A percentile compares a stretch with the other conserved stretches of the same genome.
phyloP scores from a whole-genome alignment of 768 basidiomycete species.

The Brasilioporus rufonigricans region DNA sequence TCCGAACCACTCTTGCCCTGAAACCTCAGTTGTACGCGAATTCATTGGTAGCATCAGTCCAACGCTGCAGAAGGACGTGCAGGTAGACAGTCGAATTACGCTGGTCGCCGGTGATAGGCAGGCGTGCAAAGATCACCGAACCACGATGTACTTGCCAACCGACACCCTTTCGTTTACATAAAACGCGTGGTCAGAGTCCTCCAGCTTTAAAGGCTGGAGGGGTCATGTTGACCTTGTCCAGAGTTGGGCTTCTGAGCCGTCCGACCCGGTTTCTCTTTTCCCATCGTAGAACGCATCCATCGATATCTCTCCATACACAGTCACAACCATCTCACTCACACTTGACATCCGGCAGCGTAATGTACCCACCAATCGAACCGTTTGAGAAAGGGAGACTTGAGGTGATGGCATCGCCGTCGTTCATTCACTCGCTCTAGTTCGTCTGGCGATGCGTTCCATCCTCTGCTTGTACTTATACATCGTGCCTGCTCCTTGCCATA shows the following conservation, averaged over 20 bases:
- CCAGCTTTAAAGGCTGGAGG: background rate
- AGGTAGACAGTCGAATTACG: background rate
- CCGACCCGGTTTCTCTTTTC: background rate
- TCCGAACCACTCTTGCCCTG: background rate
- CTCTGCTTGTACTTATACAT: background rate
- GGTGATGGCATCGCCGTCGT: conserved; percentile 49
- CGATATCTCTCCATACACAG: conserved; percentile 8
- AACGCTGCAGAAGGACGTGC: background rate
- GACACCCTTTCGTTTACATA: background rate
- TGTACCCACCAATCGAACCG: conserved; percentile 72
- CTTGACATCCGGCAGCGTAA: conserved; percentile 21
- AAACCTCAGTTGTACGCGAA: background rate
- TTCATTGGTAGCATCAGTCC: background rate
- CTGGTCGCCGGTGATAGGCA: background rate
- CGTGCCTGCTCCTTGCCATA: conserved; percentile 24
- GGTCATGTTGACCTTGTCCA: conserved; percentile 5
- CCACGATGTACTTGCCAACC: background rate
- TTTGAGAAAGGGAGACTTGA: conserved; percentile 64
- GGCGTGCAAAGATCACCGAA: background rate
- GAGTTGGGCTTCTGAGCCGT: conserved; percentile 6
- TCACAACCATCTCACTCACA: conserved; percentile 5
- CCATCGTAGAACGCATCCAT: conserved; percentile 16
- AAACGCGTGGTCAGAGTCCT: background rate
- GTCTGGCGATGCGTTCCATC: conserved; percentile 24
- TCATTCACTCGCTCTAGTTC: conserved; percentile 72